These are phyloP conservation scores for Limnanthes douglasii DNA, from an alignment of 345 rosid genomes.

Conservation along the genomic window DNA sequence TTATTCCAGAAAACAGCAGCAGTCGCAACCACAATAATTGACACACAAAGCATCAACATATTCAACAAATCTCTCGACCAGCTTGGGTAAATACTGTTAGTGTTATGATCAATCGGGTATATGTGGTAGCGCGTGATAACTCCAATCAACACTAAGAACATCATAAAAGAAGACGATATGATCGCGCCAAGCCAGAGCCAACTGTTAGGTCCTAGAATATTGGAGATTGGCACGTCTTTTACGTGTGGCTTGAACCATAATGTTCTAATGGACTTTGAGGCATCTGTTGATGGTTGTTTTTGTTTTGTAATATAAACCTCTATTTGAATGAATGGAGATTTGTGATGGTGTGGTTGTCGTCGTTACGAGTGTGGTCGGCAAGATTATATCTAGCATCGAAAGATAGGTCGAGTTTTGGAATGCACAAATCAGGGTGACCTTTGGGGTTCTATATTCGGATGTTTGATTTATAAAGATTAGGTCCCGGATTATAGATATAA, in stretches of 20 bases:
- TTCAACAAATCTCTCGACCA: constrained; percentile 16
- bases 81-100: constrained; percentile 10
- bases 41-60: constrained; percentile 25
- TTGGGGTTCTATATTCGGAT: constrained; percentile 18
- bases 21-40: constrained; percentile 31
- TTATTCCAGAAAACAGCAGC: constrained; percentile 48
- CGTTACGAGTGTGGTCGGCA: constrained; percentile 22
- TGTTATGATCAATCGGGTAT: constrained; percentile 37
- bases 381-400: constrained; percentile 50
- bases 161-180: constrained; percentile 45
- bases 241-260: constrained; percentile 42
- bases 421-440: constrained; percentile 25
- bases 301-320: constrained; percentile 67
- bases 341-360: constrained; percentile 12
- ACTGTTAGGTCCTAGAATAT: constrained; percentile 49
- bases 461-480: constrained; percentile 19
- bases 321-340: constrained; percentile 25
- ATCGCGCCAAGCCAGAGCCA: constrained; percentile 70
- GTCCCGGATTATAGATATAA: constrained; percentile 54
- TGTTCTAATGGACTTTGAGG: constrained; percentile 15
- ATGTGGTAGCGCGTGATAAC: constrained; percentile 38
- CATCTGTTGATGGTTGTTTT: constrained; percentile 10
- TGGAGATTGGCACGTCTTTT: constrained; percentile 35
- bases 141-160: constrained; percentile 42
- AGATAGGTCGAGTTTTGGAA: constrained; percentile 48